A percentile compares a stretch with the other conserved stretches of the same genome.
These are phyloP conservation scores for Pedinophyceae sp. DNA, from an alignment of 139 green algal genomes.

Conservation along the genomic window DNA sequence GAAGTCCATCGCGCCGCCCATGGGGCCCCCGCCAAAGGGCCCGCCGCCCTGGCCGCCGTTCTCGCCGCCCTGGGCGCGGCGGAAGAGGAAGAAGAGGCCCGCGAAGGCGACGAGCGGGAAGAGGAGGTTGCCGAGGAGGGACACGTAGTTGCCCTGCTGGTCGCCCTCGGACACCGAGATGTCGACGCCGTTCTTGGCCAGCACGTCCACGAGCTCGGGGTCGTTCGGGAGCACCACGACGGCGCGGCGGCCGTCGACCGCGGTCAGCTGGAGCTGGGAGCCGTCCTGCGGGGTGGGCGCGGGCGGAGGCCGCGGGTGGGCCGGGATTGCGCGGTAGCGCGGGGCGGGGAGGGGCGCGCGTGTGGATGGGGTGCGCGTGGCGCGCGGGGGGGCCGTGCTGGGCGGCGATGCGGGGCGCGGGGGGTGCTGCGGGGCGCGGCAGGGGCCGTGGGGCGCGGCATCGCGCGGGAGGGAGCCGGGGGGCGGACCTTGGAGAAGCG, in stretches of 20 bases:
- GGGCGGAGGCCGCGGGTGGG: too few relatives aligned
- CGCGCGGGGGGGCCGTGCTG: too few relatives aligned
- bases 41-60: slow-evolving; percentile 15
- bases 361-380: too few relatives aligned
- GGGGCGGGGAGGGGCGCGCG: too few relatives aligned
- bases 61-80: slow-evolving; percentile 24
- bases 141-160: slow-evolving; percentile 76
- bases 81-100: slow-evolving; percentile 97
- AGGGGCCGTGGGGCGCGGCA: too few relatives aligned
- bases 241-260: slow-evolving; percentile 52
- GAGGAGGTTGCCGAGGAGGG: slow-evolving; percentile 93
- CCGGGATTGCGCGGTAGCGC: too few relatives aligned
- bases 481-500: slow-evolving; percentile 96
- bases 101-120: slow-evolving; percentile 96
- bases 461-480: too few relatives aligned
- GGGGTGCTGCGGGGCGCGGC: too few relatives aligned
- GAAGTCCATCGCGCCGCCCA: slow-evolving; percentile 97
- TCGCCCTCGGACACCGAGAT: slow-evolving; percentile 83
- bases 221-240: slow-evolving; percentile 70
- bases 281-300: too few relatives aligned
- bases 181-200: slow-evolving; percentile 78
- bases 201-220: slow-evolving; percentile 78
- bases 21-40: slow-evolving; percentile 33
- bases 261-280: slow-evolving; percentile 61
- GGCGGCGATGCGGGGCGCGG: too few relatives aligned